Percentiles rank a stretch among this genome's conserved stretches.
These are phyloP conservation scores for Scalesia atractyloides DNA, from an alignment of 129 eudicot species.

Conservation along the genomic window DNA sequence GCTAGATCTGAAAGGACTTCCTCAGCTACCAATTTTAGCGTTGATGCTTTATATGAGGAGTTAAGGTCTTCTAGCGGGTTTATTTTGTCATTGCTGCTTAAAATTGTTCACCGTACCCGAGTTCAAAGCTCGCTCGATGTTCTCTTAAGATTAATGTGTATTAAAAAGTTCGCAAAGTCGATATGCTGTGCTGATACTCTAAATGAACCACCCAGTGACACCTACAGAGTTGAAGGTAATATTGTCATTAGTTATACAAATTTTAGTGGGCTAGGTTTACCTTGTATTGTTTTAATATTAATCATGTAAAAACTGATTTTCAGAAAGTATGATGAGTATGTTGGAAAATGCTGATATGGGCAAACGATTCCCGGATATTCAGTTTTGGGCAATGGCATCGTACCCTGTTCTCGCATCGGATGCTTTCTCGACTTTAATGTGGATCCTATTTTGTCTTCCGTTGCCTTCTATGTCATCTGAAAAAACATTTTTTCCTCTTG, in stretches of 20 bases:
- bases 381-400: conserved; percentile 76
- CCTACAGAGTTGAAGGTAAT: conserved; percentile 54
- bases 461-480: conserved; percentile 66
- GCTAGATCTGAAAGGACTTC: conserved; percentile 66
- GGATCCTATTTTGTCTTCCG: conserved; percentile 90
- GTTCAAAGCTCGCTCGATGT: conserved; percentile 48
- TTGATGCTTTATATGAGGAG: conserved; percentile 60
- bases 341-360: conserved; percentile 70
- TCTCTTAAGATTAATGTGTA: conserved; percentile 68
- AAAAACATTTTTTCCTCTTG: conserved; percentile 72
- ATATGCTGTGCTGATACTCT: conserved; percentile 52
- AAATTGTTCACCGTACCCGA: conserved; percentile 55
- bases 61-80: conserved; percentile 83
- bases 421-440: conserved; percentile 92
- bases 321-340: conserved; percentile 66
- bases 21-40: conserved; percentile 51
- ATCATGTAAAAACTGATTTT: background rate
- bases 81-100: conserved; percentile 71
- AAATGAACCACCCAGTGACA: conserved; percentile 35
- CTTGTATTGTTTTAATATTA: background rate
- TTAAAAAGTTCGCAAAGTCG: conserved; percentile 76
- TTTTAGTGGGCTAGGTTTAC: background rate
- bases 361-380: conserved; percentile 60
- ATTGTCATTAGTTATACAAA: background rate
- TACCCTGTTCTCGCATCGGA: conserved; percentile 78